Evolutionary conservation across 169 alveolate species (phyloP), one percentile per base, ranked within the genome.

Genomic region (Cryptosporidium andersoni): DNA sequence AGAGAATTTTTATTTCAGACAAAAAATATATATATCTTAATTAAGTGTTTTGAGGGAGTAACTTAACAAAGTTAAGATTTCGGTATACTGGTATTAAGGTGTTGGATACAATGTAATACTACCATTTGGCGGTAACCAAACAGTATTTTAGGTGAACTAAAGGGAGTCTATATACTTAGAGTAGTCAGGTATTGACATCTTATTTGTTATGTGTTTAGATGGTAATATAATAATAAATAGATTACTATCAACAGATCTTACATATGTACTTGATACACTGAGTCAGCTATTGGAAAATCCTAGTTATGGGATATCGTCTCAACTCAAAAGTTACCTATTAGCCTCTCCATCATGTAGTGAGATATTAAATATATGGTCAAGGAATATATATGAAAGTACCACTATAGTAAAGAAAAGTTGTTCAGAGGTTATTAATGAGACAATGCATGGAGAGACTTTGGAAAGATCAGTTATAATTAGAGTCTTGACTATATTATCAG

Each of bases 271-370:
- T 7, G 85, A 74, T 39, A 74, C 68, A 5, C n/a, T 47, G 11
- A 51, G 60, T 4, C 14, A 37, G 9, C 25, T 55, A 16, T 4
- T 11, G 3, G 39, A 34, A 8, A 11, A 55, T 45, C 64, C 55
- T 56, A 7, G 6, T 1, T 36, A 43, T 14, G 85, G 62, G 4
- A 66, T 12, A 37, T 68, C 67, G 34, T 12, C 40, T 0, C 56
- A 58, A 39, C 14, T 74, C 4, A 7, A 58, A 8, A 51, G 43
- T 43, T 74, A 74, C 34, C 39, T 74, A 11, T 47, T 12, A 25
- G 74, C 60, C 9, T 74, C 85, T 0, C 85, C 85, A 2, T 58
- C 45, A 56, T 74, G 85, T 74, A 7, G 25, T 12, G 85, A 74
- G 0, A 52, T 74, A 34, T 64, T 74, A 8, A 66, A 74, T 7